A percentile compares a stretch with the other conserved stretches of the same genome.
These are phyloP conservation scores for Rhodotorula sp. DNA, from an alignment of 1,284 basidiomycete species.

Conservation along the genomic window DNA sequence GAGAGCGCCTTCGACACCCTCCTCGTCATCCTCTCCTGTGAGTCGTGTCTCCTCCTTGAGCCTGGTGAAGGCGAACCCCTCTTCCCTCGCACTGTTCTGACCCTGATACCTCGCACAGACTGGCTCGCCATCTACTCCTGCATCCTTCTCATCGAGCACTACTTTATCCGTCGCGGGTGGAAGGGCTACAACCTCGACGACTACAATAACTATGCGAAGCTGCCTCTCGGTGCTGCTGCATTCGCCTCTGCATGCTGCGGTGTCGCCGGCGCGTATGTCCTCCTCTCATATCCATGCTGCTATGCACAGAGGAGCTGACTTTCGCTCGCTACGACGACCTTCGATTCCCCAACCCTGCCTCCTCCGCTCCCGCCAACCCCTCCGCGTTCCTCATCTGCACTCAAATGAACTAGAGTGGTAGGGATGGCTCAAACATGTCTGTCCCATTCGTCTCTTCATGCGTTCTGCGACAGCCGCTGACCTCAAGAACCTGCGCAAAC, in stretches of 20 bases:
- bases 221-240: constrained; percentile 48
- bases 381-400: too few species aligned
- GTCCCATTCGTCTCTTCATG: constrained; percentile 26
- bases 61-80: not conserved
- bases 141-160: constrained; percentile 50
- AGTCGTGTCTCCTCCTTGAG: not conserved
- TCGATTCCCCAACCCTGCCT: too few species aligned
- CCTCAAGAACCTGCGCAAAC: not conserved
- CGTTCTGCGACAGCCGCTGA: not conserved
- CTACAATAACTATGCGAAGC: constrained; percentile 44
- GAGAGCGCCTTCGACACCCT: constrained; percentile 43
- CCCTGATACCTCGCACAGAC: constrained; percentile 33
- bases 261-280: constrained; percentile 47
- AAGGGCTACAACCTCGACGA: constrained; percentile 49
- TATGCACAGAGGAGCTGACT: too few species aligned
- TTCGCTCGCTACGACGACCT: too few species aligned
- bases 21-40: constrained; percentile 23
- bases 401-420: too few species aligned
- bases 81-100: not conserved
- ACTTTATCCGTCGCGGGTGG: constrained; percentile 49
- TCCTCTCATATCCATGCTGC: too few species aligned
- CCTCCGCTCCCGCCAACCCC: too few species aligned
- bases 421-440: constrained; percentile 48
- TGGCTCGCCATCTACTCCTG: constrained; percentile 50
- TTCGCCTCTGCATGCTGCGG: constrained; percentile 44